Evolutionary conservation across 768 basidiomycete genomes (phyloP).

Genomic region (Leucosporidium creatinivorum): DNA sequence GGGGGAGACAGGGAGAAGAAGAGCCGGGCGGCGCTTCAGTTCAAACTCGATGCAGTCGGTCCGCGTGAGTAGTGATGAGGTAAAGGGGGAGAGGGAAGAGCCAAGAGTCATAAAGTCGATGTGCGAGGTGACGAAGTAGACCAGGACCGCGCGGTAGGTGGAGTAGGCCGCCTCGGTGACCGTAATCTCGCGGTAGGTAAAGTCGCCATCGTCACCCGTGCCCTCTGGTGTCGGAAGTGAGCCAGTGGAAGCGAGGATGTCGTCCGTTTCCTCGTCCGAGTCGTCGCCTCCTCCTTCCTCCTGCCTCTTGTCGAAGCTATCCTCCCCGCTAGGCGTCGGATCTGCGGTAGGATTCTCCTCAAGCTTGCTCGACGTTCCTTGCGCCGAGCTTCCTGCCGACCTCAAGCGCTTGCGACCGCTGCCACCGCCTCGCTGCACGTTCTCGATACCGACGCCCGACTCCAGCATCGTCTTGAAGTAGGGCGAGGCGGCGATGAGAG

Average conservation of each 20-base stretch:
- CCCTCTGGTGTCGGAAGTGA: neutral
- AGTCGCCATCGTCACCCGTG: neutral
- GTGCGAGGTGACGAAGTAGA: neutral
- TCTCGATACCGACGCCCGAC: neutral
- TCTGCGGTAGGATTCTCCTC: neutral
- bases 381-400: no score
- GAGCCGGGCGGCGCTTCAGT: neutral
- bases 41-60: no score
- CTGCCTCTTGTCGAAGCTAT: no score
- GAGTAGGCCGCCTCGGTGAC: neutral
- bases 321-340: neutral
- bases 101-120: constrained; percentile 6
- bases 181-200: neutral
- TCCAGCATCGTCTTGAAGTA: constrained; percentile 4
- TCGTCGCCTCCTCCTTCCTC: neutral
- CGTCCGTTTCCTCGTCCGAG: constrained; percentile 8
- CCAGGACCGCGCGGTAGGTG: constrained; percentile 6
- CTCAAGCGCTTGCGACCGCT: neutral
- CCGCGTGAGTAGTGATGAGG: no score
- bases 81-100: neutral
- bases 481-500: neutral
- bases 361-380: neutral
- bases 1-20: constrained; percentile 1
- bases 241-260: neutral
- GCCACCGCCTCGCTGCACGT: no score